Conservation (phyloP, 2,329 filamentous ascomycete genomes). For the Trichoderma sp. region DNA sequence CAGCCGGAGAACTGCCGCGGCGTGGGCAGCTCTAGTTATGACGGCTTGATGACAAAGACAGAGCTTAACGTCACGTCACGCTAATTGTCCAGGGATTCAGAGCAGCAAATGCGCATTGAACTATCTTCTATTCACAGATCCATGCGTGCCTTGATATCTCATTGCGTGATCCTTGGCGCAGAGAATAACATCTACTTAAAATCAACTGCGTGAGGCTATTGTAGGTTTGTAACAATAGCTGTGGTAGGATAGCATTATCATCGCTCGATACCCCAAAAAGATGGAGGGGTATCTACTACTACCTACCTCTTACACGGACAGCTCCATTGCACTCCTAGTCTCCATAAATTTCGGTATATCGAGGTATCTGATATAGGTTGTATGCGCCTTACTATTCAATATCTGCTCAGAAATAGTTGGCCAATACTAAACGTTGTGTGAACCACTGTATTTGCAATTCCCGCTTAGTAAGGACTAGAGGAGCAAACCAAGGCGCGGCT, state of each 20-base stretch:
- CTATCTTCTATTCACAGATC: neutral
- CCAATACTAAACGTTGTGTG: neutral
- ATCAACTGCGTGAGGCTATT: neutral
- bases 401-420: neutral
- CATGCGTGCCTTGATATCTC: neutral
- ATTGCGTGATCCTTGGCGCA: neutral
- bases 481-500: neutral
- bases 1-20: conserved; percentile 20
- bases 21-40: neutral
- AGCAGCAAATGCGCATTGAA: neutral
- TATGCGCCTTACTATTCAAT: neutral
- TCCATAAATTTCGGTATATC: neutral
- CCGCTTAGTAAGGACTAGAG: neutral
- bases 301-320: neutral
- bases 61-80: neutral
- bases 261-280: neutral
- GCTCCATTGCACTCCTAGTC: neutral
- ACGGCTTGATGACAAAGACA: conserved; percentile 23
- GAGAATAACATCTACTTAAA: neutral
- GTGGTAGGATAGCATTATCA: neutral
- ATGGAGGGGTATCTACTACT: neutral
- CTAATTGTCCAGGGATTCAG: neutral
- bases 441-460: neutral
- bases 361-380: neutral
- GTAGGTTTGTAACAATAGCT: neutral